These are phyloP conservation scores for Arabidopsis thaliana DNA, from an alignment of 345 rosid genomes.

Conservation along the genomic window TAIR10.1 NC_003074.8:4203001-4203500, in stretches of 20 bases:
- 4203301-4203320: conserved; percentile 56
- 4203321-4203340: conserved; percentile 68
- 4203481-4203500: neutral
- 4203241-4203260: conserved; percentile 59
- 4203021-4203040: conserved; percentile 41
- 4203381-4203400: conserved; percentile 60
- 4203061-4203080: conserved; percentile 69
- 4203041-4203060: conserved; percentile 66
- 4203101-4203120: conserved; percentile 67
- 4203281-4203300: conserved; percentile 55
- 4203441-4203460: conserved; percentile 55
- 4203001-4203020: conserved; percentile 3
- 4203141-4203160: neutral
- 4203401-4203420: conserved; percentile 64
- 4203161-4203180: neutral
- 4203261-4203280: conserved; percentile 65
- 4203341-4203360: conserved; percentile 70
- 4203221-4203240: conserved; percentile 60
- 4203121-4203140: conserved; percentile 57
- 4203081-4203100: conserved; percentile 59
- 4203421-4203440: conserved; percentile 76
- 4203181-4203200: neutral
- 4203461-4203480: too few relatives aligned
- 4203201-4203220: conserved; percentile 48
- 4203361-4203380: conserved; percentile 61